phyloP scores from a whole-genome alignment of 2,329 filamentous ascomycete species.

The Pseudodiploospora longispora region DNA sequence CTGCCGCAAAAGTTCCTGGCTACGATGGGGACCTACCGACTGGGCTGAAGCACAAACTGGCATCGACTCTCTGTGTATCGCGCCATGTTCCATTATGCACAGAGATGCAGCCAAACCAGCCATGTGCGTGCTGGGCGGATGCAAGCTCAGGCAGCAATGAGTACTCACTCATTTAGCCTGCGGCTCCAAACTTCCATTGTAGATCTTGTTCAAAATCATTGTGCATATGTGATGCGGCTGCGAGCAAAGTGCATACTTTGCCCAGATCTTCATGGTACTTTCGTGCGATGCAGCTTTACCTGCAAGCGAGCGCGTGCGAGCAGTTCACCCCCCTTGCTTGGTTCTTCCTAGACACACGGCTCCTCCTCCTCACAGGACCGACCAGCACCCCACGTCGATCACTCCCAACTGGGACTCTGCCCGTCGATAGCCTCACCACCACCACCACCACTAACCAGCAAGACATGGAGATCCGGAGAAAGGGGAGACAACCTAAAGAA shows the following conservation, averaged over 20 bases:
- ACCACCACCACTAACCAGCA: not conserved
- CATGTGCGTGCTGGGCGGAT: not conserved
- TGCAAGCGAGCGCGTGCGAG: constrained; percentile 3
- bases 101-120: not conserved
- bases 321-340: too few relatives aligned
- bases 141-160: too few relatives aligned
- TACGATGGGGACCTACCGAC: not conserved
- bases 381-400: constrained; percentile 5
- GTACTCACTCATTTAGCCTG: too few relatives aligned
- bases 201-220: not conserved
- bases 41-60: too few relatives aligned
- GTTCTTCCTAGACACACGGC: not conserved
- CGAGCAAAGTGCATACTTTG: not conserved
- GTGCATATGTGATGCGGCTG: not conserved
- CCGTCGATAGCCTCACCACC: constrained; percentile 5
- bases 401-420: constrained; percentile 1
- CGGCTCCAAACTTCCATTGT: too few relatives aligned
- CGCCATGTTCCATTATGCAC: too few relatives aligned
- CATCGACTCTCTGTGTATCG: too few relatives aligned
- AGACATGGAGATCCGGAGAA: constrained; percentile 1
- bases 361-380: constrained; percentile 1
- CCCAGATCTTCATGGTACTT: not conserved
- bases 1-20: constrained; percentile 15
- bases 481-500: not conserved
- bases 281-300: constrained; percentile 4